Evolutionary conservation across 2,329 filamentous ascomycete species (phyloP), one percentile per base, ranked within the genome.

Genomic region (Dactylonectria macrodidyma): DNA sequence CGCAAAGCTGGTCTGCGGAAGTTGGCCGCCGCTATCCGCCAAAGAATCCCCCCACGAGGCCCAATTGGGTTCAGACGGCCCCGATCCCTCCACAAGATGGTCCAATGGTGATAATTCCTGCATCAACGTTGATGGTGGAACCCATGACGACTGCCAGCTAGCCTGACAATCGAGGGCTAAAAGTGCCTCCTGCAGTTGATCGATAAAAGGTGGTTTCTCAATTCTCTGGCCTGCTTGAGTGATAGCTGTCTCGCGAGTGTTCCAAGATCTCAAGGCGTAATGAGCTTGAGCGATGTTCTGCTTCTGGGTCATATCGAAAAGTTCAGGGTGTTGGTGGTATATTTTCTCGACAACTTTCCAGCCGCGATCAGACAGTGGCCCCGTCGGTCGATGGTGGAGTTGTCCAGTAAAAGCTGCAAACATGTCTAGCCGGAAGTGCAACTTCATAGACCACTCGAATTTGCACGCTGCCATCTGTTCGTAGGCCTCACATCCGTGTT

Each of bases 401-500:
- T 89, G 86, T 4, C 86, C 86, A 0, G 85, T 84, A 75, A 89
- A 82, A 74, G 88, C 88, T 44, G 85, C 80, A 67, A 90, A 87
- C 30, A 89, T 79, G 61, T 89, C 88, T 55, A 86, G 78, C 71
- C 89, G 87, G 76, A 90, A 88, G 71, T 89, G 85, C 22, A 81
- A 78, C 66, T 84, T 83, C 75, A 85, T 80, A 70, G 86, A 89
- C 88, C 88, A 90, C 10, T 86, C 72, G 73, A 89, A 90, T 2
- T 85, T 85, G 1, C 79, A 81, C 30, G 82, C 79, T 19, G 79
- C 77, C 70, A 85, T 79, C 2, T 81, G 73, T 30, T 81, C 76
- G 70, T 87, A 87, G 9, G 84, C 78, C 9, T 79, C 78, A 8
- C 84, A 75, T 59, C 84, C 84, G 67, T 87, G 83, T 70, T 88